phyloP scores from a whole-genome alignment of 331 rosid genomes.

The Saraca asoca region DNA sequence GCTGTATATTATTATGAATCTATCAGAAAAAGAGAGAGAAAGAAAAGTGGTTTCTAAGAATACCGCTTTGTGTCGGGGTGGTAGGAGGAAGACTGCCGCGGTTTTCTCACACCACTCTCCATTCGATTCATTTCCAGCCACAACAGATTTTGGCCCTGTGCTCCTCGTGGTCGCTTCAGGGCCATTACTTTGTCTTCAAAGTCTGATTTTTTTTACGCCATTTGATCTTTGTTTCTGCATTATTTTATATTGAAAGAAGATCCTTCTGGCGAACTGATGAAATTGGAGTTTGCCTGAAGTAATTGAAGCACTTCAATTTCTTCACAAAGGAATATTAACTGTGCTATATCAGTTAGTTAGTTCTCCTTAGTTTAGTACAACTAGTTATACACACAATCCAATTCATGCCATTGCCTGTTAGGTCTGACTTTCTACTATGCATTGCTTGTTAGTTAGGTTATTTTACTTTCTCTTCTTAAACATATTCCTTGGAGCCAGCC shows the following conservation, averaged over 20 bases:
- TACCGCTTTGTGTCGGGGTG: constrained; percentile 57
- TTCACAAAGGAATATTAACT: not conserved
- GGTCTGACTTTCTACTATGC: too few relatives aligned
- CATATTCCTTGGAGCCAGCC: not conserved
- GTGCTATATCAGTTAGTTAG: too few relatives aligned
- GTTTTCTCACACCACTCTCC: constrained; percentile 50
- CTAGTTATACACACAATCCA: too few relatives aligned
- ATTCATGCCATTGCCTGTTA: too few relatives aligned
- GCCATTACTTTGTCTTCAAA: constrained; percentile 6
- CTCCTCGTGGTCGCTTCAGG: constrained; percentile 46
- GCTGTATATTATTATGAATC: constrained; percentile 14
- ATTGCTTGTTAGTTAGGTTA: too few relatives aligned
- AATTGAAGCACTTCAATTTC: not conserved
- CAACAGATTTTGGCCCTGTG: constrained; percentile 25
- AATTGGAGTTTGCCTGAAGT: too few relatives aligned
- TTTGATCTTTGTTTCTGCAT: too few relatives aligned
- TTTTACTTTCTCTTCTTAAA: too few relatives aligned
- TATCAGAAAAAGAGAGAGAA: constrained; percentile 13
- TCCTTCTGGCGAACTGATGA: too few relatives aligned
- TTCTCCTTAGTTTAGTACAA: not conserved
- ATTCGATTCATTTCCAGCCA: not conserved
- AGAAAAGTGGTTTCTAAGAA: constrained; percentile 37
- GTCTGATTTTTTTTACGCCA: too few relatives aligned
- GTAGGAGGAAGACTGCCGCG: constrained; percentile 47
- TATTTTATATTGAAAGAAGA: too few relatives aligned